These are phyloP conservation scores for Pythium monospermum DNA, from an alignment of 352 stramenopile species.

Conservation along the genomic window DNA sequence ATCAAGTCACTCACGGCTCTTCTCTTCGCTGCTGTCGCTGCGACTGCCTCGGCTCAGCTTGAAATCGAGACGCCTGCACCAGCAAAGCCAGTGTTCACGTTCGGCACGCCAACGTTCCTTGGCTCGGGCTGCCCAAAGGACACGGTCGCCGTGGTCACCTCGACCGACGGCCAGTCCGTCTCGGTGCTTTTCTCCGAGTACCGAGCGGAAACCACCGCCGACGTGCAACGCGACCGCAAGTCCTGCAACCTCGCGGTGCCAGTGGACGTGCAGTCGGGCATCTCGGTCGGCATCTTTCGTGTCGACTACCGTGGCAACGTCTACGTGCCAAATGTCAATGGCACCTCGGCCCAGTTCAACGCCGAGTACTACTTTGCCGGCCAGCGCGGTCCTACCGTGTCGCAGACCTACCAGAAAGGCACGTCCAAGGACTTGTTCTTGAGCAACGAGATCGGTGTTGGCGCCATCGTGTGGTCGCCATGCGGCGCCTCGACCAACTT, in stretches of 20 bases:
- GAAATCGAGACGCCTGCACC: background rate
- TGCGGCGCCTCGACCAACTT: constrained; percentile 47
- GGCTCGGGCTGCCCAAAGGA: constrained; percentile 30
- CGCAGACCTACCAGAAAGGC: constrained; percentile 27
- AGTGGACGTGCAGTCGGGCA: constrained; percentile 29
- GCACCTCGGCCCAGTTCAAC: constrained; percentile 38
- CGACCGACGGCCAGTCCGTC: constrained; percentile 27
- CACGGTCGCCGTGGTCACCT: constrained; percentile 20
- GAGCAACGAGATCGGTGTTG: constrained; percentile 36
- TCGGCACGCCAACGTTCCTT: constrained; percentile 25
- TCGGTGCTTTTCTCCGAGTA: constrained; percentile 34
- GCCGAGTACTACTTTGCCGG: constrained; percentile 60
- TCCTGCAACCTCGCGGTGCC: constrained; percentile 35
- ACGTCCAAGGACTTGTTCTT: constrained; percentile 41
- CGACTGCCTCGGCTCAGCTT: too few species aligned
- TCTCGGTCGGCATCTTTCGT: constrained; percentile 28
- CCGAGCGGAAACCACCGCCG: constrained; percentile 18
- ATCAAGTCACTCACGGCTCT: background rate
- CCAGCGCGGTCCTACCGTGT: constrained; percentile 26
- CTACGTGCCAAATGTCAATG: constrained; percentile 27
- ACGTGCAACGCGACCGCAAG: constrained; percentile 27
- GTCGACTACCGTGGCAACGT: constrained; percentile 47
- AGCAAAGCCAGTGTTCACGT: constrained; percentile 15
- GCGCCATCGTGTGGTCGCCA: constrained; percentile 44
- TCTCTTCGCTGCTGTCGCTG: background rate